Evolutionary conservation across 2,329 filamentous ascomycete species (phyloP).

Genomic region (Xylariaceae sp.): DNA sequence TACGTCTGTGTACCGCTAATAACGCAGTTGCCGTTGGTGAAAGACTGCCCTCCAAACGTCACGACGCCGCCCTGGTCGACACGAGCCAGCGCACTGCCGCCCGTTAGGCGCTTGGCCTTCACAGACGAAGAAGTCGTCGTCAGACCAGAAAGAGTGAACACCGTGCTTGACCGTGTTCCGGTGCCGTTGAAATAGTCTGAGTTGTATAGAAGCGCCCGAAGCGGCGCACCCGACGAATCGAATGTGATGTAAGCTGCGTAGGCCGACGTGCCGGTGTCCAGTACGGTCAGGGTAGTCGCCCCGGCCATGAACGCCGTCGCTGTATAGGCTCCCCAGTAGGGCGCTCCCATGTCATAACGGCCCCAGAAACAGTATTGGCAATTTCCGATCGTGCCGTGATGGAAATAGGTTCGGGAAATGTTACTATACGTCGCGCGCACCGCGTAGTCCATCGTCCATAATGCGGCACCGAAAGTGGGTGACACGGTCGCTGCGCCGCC

Average conservation of each 20-base stretch:
- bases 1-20: slow-evolving; percentile 37
- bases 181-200: slow-evolving; percentile 39
- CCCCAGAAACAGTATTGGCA: slow-evolving; percentile 36
- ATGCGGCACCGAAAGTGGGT: slow-evolving; percentile 45
- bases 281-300: slow-evolving; percentile 39
- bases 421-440: slow-evolving; percentile 34
- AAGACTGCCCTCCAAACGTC: slow-evolving; percentile 44
- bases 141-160: slow-evolving; percentile 41
- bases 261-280: slow-evolving; percentile 40
- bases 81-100: slow-evolving; percentile 39
- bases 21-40: slow-evolving; percentile 42
- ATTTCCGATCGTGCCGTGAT: slow-evolving; percentile 49
- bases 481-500: slow-evolving; percentile 37
- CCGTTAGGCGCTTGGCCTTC: slow-evolving; percentile 42
- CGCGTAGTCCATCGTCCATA: slow-evolving; percentile 50
- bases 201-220: slow-evolving; percentile 42
- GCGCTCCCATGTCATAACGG: slow-evolving; percentile 45
- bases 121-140: slow-evolving; percentile 31
- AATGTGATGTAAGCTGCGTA: slow-evolving; percentile 47
- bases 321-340: slow-evolving; percentile 49
- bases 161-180: slow-evolving; percentile 33
- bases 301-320: slow-evolving; percentile 43
- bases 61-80: slow-evolving; percentile 41
- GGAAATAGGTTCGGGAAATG: slow-evolving; percentile 45
- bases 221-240: slow-evolving; percentile 33